Evolutionary conservation across 768 basidiomycete genomes (phyloP).

Genomic region (Boletales sp.): DNA sequence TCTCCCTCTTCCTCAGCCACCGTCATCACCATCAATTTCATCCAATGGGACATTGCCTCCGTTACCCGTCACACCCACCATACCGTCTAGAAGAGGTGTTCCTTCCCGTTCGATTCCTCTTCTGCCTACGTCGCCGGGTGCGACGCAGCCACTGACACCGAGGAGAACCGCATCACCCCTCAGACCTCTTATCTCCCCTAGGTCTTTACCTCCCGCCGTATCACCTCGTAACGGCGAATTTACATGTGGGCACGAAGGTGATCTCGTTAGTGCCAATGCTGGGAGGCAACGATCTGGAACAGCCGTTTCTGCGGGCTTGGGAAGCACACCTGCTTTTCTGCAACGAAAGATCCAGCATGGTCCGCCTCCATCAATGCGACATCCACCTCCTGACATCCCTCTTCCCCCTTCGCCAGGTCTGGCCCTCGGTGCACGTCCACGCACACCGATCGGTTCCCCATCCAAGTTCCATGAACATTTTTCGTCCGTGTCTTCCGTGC

Average conservation of each 20-base stretch:
- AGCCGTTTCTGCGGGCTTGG: slow-evolving; percentile 3
- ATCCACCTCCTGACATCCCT: slow-evolving; percentile 27
- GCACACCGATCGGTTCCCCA: slow-evolving; percentile 9
- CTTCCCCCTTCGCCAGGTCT: slow-evolving; percentile 25
- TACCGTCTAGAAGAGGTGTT: slow-evolving; percentile 7
- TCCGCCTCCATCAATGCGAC: slow-evolving; percentile 23
- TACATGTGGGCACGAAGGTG: neutral
- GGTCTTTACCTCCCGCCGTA: neutral
- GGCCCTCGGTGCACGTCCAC: neutral
- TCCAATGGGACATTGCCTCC: neutral
- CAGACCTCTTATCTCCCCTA: slow-evolving; percentile 20
- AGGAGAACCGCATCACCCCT: slow-evolving; percentile 19
- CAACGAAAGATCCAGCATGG: slow-evolving; percentile 28
- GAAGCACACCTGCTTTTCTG: slow-evolving; percentile 22
- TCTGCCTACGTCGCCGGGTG: slow-evolving; percentile 3
- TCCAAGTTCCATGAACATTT: slow-evolving; percentile 34
- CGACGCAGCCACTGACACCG: slow-evolving; percentile 14
- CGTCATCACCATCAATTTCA: slow-evolving; percentile 12
- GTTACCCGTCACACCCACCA: neutral
- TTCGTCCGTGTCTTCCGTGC: slow-evolving; percentile 26
- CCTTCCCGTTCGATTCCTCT: slow-evolving; percentile 17
- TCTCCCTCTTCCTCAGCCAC: slow-evolving; percentile 28
- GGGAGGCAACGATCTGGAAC: slow-evolving; percentile 17
- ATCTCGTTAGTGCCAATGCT: slow-evolving; percentile 1
- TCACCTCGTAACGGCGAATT: slow-evolving; percentile 2